Conservation (phyloP, 2,329 filamentous ascomycete genomes). For the Lachnellula occidentalis region DNA sequence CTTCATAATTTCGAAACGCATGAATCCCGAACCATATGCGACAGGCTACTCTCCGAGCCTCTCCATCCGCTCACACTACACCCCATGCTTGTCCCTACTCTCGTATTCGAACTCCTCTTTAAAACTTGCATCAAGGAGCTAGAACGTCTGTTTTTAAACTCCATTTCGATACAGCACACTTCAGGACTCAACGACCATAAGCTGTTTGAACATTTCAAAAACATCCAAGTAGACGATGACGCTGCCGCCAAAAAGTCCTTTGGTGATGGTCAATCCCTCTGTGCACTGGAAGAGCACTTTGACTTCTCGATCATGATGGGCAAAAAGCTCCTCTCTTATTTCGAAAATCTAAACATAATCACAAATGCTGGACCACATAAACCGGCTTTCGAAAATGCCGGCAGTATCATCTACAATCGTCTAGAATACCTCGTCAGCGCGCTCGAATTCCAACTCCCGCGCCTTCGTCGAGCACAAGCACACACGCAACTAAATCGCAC, state of each 20-base stretch:
- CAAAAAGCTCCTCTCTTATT: neutral
- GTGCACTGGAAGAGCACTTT: neutral
- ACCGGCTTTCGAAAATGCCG: neutral
- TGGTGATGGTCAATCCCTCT: neutral
- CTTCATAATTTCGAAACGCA: neutral
- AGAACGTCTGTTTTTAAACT: neutral
- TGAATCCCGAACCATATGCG: neutral
- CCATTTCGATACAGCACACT: neutral
- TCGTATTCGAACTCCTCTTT: neutral
- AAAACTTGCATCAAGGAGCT: neutral
- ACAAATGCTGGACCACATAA: neutral
- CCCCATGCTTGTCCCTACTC: neutral
- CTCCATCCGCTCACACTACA: neutral
- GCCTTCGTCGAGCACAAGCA: neutral
- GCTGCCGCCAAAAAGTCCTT: neutral
- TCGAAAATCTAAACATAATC: neutral
- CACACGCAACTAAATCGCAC: neutral
- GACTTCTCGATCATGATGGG: neutral
- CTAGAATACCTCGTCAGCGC: neutral
- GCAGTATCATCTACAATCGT: neutral
- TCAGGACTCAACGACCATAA: neutral
- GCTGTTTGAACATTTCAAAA: neutral
- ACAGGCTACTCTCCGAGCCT: neutral
- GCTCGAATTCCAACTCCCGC: neutral
- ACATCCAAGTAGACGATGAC: neutral